A percentile compares a stretch with the other conserved stretches of the same genome.
phyloP scores from a whole-genome alignment of 345 rosid species.

The Microcos paniculata region DNA sequence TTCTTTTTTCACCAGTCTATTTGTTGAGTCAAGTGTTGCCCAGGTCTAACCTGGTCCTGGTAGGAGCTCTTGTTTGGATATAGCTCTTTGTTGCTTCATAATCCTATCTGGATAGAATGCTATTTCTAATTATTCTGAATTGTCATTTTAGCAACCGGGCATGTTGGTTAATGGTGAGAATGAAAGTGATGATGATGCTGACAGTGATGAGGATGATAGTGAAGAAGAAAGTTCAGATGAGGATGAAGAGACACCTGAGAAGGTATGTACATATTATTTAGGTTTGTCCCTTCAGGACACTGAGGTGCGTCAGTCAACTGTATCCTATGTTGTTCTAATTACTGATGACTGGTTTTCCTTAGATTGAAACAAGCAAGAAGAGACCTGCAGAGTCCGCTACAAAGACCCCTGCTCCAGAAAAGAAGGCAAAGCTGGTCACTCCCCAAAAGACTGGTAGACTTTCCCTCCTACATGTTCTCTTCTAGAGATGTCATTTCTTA shows the following conservation, averaged over 20 bases:
- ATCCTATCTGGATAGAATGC: neutral
- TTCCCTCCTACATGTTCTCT: neutral
- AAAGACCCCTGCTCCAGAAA: conserved; percentile 46
- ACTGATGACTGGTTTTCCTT: neutral
- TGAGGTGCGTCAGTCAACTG: neutral
- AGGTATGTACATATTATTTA: conserved; percentile 32
- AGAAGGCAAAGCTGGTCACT: conserved; percentile 71
- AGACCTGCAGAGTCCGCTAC: conserved; percentile 50
- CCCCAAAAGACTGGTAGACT: conserved; percentile 68
- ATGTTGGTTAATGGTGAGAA: conserved; percentile 12
- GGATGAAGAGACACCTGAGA: conserved; percentile 43
- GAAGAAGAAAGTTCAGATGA: conserved; percentile 33
- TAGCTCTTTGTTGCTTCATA: neutral
- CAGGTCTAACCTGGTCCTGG: neutral
- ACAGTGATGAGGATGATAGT: conserved; percentile 26
- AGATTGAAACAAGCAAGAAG: conserved; percentile 54
- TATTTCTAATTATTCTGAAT: conserved; percentile 8
- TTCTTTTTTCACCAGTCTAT: neutral
- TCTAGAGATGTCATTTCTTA: neutral
- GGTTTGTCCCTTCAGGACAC: neutral
- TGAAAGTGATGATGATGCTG: conserved; percentile 21
- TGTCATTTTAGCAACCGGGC: neutral
- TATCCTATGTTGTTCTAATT: neutral
- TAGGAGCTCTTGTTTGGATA: neutral
- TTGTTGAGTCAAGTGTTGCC: neutral